Percentiles rank a stretch among this genome's conserved stretches.
Conservation (phyloP, 371 early-diverging fungal species). For the Actinomortierella ambigua region DNA sequence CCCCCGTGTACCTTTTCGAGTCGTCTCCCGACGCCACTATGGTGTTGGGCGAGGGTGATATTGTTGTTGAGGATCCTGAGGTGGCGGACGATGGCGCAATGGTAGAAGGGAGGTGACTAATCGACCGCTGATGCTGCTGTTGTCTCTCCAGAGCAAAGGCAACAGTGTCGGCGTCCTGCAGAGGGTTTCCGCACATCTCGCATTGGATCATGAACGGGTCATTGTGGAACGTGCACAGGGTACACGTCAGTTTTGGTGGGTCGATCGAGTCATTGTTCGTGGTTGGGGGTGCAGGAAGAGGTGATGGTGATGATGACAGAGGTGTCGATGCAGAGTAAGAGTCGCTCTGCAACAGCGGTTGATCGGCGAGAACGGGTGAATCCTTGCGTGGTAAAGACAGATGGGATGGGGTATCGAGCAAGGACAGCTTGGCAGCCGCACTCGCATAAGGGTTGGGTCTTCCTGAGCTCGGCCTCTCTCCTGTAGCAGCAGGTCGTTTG, state of each 20-base stretch:
- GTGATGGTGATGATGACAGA: neutral
- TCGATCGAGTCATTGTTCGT: neutral
- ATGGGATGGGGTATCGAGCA: neutral
- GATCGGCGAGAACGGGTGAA: constrained; percentile 2
- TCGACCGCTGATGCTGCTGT: constrained; percentile 36
- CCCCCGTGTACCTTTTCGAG: constrained; percentile 5
- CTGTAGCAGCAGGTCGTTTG: constrained; percentile 34
- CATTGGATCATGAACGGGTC: constrained; percentile 80
- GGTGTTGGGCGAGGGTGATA: neutral
- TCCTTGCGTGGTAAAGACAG: neutral
- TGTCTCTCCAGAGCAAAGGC: constrained; percentile 36
- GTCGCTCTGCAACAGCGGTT: too few relatives aligned
- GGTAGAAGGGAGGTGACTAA: constrained; percentile 26
- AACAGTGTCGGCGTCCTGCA: constrained; percentile 45
- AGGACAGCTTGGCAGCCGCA: too few relatives aligned
- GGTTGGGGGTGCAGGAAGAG: neutral
- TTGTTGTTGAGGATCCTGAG: constrained; percentile 11
- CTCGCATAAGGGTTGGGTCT: too few relatives aligned
- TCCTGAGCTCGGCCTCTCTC: constrained; percentile 8
- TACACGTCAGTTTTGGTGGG: constrained; percentile 52
- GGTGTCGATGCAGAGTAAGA: too few relatives aligned
- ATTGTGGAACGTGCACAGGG: constrained; percentile 85
- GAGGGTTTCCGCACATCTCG: constrained; percentile 75
- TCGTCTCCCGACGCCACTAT: constrained; percentile 2
- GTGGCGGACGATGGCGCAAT: constrained; percentile 4